Base-by-base conservation (phyloP, 1,139 yeast species). In the Candida sp. region DNA sequence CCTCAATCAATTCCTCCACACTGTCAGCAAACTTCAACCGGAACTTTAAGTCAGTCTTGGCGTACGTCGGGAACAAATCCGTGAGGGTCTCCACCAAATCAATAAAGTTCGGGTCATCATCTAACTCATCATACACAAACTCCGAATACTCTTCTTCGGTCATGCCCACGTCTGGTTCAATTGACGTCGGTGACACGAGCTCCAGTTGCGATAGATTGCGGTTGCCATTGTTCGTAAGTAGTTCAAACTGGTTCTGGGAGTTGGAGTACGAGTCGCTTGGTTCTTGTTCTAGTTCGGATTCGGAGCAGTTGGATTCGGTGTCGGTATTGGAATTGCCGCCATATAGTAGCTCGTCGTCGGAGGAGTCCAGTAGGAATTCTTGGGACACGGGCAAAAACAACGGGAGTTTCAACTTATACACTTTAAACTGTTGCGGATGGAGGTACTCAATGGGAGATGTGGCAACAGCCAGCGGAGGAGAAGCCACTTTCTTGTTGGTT, bases 41-140 rank as follows among this genome's bases (percentile, higher is more conserved):
- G 6, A 60, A 57, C 47, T 61, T 58, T 42, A 72, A 60, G 38
- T 70, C 73, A 23, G 67, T 60, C 26, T 69, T 62, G 8, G 67
- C 55, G 35, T 60, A 52, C 5, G 58, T 54, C 3, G 76, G 76
- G 45, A 72, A 72, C 41, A 70, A 52, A 37, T 69, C 72, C 22
- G 66, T 58, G 38, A 70, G 55, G 3, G 54, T 48, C 23, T 69
- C 72, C 8, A 67, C 63, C 26, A 57, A 25, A 23, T 48, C 44
- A n/a, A 57, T 40, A 23, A 55, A 54, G 6, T 51, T 46, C 2
- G 57, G 49, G 38, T 57, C 59, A 5, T 25, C 22, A 44, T 56
- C 60, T 9, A 35, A 32, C 27, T 54, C 54, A 46, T 55, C 59
- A 30, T 47, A 44, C 3, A 49, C 46, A 39, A 26, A 49, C 11